phyloP scores from a whole-genome alignment of 306 rosid species.

The Sesbania bispinosa region DNA sequence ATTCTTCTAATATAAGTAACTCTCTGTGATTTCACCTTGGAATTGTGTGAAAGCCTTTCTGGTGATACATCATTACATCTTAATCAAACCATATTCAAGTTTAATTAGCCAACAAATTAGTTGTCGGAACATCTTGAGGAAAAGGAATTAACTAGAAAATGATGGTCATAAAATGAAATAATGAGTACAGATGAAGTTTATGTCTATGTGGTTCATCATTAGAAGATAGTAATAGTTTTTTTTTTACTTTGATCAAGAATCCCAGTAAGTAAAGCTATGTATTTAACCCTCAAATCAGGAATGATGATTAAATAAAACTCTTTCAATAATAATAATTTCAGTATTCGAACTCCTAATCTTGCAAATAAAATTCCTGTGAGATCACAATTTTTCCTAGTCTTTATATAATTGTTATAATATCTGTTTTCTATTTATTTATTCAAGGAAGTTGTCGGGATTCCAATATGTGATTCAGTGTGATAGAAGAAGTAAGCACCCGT shows the following conservation, averaged over 20 bases:
- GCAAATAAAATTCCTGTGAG: too few relatives aligned
- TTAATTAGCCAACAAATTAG: background rate
- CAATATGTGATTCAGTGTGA: constrained; percentile 29
- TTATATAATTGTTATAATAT: background rate
- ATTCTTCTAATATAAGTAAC: too few relatives aligned
- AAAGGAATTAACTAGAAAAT: background rate
- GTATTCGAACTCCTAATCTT: too few relatives aligned
- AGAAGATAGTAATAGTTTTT: too few relatives aligned
- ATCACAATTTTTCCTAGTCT: too few relatives aligned
- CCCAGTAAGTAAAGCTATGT: too few relatives aligned
- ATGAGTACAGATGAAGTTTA: too few relatives aligned
- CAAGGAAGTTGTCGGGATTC: background rate
- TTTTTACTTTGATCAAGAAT: too few relatives aligned
- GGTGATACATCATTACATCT: background rate
- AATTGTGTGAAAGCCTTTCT: background rate
- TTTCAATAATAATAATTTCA: too few relatives aligned
- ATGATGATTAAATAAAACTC: too few relatives aligned
- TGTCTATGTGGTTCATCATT: too few relatives aligned
- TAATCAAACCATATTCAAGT: background rate
- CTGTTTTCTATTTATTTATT: background rate
- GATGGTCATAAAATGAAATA: background rate
- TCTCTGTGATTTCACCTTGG: background rate
- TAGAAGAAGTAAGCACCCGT: constrained; percentile 37
- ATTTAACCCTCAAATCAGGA: too few relatives aligned
- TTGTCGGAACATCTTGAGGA: constrained; percentile 5